These are phyloP conservation scores for Ustilago shanxiensis DNA, from an alignment of 1,284 basidiomycete genomes.

Conservation along the genomic window DNA sequence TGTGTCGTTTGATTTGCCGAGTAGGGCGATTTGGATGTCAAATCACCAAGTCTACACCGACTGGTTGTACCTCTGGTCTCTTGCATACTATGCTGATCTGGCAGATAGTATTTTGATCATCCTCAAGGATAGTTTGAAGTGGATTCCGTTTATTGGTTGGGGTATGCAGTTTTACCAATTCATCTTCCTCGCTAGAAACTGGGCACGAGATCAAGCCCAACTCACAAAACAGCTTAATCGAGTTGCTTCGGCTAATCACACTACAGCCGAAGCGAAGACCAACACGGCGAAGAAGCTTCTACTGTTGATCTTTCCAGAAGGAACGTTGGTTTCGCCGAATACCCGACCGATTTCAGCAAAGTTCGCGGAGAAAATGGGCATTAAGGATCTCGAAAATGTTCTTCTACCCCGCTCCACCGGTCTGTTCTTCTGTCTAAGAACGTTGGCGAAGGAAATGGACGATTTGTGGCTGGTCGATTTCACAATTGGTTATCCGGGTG, in stretches of 20 bases:
- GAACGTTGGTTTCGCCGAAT: constrained; percentile 58
- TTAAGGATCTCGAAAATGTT: constrained; percentile 81
- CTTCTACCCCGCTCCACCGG: constrained; percentile 92
- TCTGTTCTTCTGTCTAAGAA: constrained; percentile 84
- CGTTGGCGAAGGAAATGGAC: constrained; percentile 82
- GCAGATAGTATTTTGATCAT: constrained; percentile 60
- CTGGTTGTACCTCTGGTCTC: constrained; percentile 66
- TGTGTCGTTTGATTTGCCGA: constrained; percentile 44
- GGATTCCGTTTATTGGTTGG: constrained; percentile 63
- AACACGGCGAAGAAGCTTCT: constrained; percentile 51
- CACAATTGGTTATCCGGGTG: constrained; percentile 89
- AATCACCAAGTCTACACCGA: constrained; percentile 66
- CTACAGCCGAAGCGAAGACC: neutral
- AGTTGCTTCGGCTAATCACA: constrained; percentile 36
- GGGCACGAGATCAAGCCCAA: constrained; percentile 52
- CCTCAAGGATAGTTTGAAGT: constrained; percentile 58
- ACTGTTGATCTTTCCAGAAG: constrained; percentile 65
- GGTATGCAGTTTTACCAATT: constrained; percentile 66
- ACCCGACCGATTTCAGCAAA: constrained; percentile 58
- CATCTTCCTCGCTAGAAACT: constrained; percentile 61
- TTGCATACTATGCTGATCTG: constrained; percentile 61
- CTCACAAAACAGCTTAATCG: constrained; percentile 48
- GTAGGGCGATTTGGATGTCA: constrained; percentile 53
- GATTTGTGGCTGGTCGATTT: constrained; percentile 79
- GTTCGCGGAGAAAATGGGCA: constrained; percentile 62